Conservation (phyloP, 257 asterid species). For the Ligustrum vulgare region DNA sequence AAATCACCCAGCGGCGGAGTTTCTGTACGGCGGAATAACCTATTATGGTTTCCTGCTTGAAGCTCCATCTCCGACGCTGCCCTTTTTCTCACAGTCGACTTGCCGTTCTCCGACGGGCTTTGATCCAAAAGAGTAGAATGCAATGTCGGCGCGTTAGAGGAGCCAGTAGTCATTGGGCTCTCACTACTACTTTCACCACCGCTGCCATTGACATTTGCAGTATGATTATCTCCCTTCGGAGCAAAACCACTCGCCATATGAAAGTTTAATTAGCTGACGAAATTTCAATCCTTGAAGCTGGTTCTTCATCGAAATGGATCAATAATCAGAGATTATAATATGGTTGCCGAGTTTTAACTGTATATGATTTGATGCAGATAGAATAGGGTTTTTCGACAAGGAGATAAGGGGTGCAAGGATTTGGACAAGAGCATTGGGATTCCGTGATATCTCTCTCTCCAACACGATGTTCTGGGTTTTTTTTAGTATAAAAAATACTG, state of each 20-base stretch:
- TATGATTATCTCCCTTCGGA: constrained; percentile 27
- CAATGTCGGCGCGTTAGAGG: constrained; percentile 12
- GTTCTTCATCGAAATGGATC: neutral
- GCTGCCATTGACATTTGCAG: constrained; percentile 23
- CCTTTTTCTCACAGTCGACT: constrained; percentile 66
- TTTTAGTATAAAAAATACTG: neutral
- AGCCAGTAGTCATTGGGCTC: constrained; percentile 4
- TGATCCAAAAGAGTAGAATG: constrained; percentile 24
- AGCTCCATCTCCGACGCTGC: constrained; percentile 78
- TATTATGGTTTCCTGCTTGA: constrained; percentile 31
- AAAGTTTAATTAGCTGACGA: neutral
- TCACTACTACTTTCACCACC: constrained; percentile 22
- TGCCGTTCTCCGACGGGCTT: constrained; percentile 20
- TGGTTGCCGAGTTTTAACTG: neutral
- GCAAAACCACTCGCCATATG: constrained; percentile 57
- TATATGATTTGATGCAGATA: neutral
- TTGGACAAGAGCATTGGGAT: constrained; percentile 74
- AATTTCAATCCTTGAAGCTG: neutral
- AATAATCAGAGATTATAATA: neutral
- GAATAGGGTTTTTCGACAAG: constrained; percentile 34
- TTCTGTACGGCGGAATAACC: constrained; percentile 55
- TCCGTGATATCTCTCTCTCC: constrained; percentile 36
- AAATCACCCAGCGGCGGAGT: neutral
- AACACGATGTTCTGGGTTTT: constrained; percentile 17
- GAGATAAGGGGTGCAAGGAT: constrained; percentile 50